Percentiles rank a stretch among this genome's conserved stretches.
Conservation (phyloP, 2,329 filamentous ascomycete species). For the Trichoderma semiorbis region DNA sequence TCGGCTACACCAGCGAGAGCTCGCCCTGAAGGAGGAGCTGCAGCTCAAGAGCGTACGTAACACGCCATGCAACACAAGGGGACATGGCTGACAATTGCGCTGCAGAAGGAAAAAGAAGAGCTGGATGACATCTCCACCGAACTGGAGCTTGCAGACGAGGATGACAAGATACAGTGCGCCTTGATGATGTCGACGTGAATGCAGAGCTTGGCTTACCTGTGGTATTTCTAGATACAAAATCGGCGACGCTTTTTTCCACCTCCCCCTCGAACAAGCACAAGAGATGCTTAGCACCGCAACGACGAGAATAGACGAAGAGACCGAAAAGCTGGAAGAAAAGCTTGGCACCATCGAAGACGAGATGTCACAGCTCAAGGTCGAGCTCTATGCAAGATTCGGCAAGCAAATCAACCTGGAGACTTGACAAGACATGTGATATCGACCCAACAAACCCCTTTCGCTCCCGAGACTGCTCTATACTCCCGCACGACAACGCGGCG, state of each 20-base stretch:
- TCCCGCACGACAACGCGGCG: not conserved
- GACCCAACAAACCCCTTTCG: not conserved
- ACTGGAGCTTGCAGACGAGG: constrained; percentile 91
- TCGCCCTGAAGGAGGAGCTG: constrained; percentile 74
- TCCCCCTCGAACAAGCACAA: constrained; percentile 81
- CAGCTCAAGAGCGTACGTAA: constrained; percentile 68
- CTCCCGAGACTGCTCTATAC: not conserved
- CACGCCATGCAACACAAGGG: not conserved
- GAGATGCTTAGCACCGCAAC: constrained; percentile 73
- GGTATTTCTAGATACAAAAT: constrained; percentile 74
- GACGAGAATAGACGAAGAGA: constrained; percentile 71
- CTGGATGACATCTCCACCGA: constrained; percentile 89
- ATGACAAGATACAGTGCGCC: constrained; percentile 83
- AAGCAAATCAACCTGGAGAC: constrained; percentile 96
- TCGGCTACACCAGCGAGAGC: constrained; percentile 83
- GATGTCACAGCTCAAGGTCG: constrained; percentile 85
- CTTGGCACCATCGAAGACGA: constrained; percentile 74
- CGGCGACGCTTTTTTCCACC: constrained; percentile 88
- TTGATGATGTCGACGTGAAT: not conserved
- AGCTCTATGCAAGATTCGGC: constrained; percentile 91
- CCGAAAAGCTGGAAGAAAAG: constrained; percentile 72
- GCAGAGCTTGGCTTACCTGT: not conserved
- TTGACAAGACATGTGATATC: constrained; percentile 39
- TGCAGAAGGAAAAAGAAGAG: constrained; percentile 96
- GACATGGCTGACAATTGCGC: constrained; percentile 24